Percentiles rank a stretch among this genome's conserved stretches.
These are phyloP conservation scores for Solanum chiquidenum DNA, from an alignment of 257 asterid genomes.

Conservation along the genomic window DNA sequence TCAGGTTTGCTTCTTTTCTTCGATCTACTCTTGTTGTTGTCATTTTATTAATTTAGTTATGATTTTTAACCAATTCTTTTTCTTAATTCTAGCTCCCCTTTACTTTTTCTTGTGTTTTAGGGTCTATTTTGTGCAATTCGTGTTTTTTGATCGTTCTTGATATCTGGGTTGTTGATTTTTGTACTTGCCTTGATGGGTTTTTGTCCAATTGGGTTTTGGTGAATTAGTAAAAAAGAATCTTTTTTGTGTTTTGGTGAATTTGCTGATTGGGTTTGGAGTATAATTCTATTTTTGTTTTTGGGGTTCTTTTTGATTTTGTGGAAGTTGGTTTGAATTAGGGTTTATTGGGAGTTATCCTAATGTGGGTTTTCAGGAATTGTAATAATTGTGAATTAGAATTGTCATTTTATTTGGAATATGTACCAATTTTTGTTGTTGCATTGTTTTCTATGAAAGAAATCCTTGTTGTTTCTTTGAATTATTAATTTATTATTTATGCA, in stretches of 20 bases:
- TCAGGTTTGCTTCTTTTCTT: conserved; percentile 8
- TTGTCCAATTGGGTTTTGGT: not conserved
- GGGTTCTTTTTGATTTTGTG: not conserved
- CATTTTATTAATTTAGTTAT: not conserved
- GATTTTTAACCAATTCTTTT: not conserved
- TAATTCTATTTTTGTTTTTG: not conserved
- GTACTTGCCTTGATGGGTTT: not conserved
- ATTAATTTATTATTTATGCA: not conserved
- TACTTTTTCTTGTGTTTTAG: not conserved
- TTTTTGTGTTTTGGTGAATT: not conserved
- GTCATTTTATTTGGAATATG: not conserved
- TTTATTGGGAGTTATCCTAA: not conserved
- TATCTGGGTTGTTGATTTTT: not conserved
- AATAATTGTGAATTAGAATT: not conserved
- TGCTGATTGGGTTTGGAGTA: not conserved
- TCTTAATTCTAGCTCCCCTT: not conserved
- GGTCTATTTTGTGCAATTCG: conserved; percentile 1
- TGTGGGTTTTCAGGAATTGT: not conserved
- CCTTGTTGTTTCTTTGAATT: not conserved
- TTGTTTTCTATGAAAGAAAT: not conserved
- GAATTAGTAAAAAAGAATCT: not conserved
- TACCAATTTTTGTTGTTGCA: not conserved
- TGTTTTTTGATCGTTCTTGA: not conserved
- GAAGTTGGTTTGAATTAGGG: not conserved
- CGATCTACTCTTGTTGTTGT: conserved; percentile 7